A percentile compares a stretch with the other conserved stretches of the same genome.
Evolutionary conservation across 495 filamentous ascomycete genomes (phyloP).

Genomic region (Amorphotheca resinae): DNA sequence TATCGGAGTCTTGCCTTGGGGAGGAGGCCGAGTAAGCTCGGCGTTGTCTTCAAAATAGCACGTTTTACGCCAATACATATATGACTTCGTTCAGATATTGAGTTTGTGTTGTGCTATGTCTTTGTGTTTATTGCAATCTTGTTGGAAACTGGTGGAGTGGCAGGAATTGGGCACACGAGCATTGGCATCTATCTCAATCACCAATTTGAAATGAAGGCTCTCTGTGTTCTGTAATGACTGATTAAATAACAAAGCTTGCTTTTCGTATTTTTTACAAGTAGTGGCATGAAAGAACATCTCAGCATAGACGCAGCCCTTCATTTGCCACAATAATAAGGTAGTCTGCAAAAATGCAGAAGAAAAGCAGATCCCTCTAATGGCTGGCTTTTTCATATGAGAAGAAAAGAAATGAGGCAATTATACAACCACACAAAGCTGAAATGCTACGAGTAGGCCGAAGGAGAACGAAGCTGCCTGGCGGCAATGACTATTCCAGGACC

Average conservation of each 20-base stretch:
- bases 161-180: not conserved
- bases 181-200: too few relatives aligned
- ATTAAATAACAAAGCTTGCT: conserved; percentile 21
- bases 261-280: conserved; percentile 9
- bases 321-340: conserved; percentile 9
- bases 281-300: conserved; percentile 10
- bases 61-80: too few relatives aligned
- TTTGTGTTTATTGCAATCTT: too few relatives aligned
- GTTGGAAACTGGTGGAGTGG: not conserved
- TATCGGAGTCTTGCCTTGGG: too few relatives aligned
- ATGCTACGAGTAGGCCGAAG: conserved; percentile 11
- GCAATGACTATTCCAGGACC: conserved; percentile 16
- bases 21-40: too few relatives aligned
- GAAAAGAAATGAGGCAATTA: conserved; percentile 6
- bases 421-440: conserved; percentile 11
- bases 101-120: too few relatives aligned
- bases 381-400: conserved; percentile 3
- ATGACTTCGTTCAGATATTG: too few relatives aligned
- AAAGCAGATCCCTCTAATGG: conserved; percentile 6
- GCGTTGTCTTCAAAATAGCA: too few relatives aligned
- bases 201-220: conserved; percentile 2
- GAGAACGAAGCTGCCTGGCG: conserved; percentile 10
- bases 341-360: conserved; percentile 13
- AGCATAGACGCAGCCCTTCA: conserved; percentile 15
- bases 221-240: conserved; percentile 20